Conservation (phyloP, 1,284 basidiomycete genomes). For the Puccinia coronata region DNA sequence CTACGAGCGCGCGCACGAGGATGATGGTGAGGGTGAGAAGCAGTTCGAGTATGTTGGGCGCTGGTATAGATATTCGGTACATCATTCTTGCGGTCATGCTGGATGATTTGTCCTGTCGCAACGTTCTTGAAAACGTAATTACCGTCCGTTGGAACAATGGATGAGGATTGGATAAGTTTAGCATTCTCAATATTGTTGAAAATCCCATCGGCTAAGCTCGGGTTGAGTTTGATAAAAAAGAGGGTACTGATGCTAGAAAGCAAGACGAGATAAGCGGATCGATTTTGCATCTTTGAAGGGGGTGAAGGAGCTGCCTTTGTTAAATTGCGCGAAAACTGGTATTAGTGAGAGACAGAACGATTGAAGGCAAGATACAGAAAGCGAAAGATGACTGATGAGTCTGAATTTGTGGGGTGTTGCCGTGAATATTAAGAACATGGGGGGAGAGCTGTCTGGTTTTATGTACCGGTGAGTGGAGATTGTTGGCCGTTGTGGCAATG, state of each 20-base stretch:
- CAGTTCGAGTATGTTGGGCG: too few species aligned
- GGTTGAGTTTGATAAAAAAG: neutral
- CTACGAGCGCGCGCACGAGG: neutral
- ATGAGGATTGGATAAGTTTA: conserved; percentile 34
- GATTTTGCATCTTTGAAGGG: neutral
- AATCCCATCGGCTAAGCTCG: conserved; percentile 15
- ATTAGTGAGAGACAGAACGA: neutral
- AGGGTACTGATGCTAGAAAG: too few species aligned
- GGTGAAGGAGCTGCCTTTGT: too few species aligned
- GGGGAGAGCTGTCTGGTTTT: neutral
- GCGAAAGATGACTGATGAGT: neutral
- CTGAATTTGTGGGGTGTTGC: neutral
- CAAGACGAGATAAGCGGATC: neutral
- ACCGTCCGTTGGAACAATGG: conserved; percentile 32
- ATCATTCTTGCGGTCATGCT: conserved; percentile 41
- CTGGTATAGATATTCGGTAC: conserved; percentile 45
- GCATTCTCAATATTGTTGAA: conserved; percentile 48
- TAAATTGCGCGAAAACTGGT: neutral
- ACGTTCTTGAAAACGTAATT: conserved; percentile 41
- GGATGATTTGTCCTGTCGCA: conserved; percentile 23
- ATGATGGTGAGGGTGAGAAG: neutral
- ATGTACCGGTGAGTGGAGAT: neutral
- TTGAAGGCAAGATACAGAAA: neutral
- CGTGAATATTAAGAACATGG: neutral
- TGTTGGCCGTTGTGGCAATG: neutral